Evolutionary conservation across 495 filamentous ascomycete genomes (phyloP).

Genomic region (Talaromyces stipitatus): DNA sequence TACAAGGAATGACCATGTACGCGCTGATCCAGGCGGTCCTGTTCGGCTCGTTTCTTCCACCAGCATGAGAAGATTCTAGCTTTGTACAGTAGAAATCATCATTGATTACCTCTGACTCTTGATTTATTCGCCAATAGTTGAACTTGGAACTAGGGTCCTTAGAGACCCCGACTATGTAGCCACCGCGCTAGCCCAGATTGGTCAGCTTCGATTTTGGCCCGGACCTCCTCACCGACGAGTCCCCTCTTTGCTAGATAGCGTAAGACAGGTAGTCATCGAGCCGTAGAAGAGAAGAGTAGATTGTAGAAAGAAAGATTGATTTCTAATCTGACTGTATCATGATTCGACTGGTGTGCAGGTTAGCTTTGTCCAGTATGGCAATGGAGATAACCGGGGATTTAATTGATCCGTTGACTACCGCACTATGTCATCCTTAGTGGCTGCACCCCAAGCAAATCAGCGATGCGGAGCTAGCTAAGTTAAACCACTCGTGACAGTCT

Average conservation of each 20-base stretch:
- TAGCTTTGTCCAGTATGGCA: neutral
- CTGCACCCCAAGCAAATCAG: neutral
- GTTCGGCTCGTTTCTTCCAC: slow-evolving; percentile 89
- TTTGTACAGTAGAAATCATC: neutral
- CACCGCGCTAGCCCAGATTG: slow-evolving; percentile 1
- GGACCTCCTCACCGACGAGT: neutral
- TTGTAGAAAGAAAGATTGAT: neutral
- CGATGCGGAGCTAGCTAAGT: neutral
- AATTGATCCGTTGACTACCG: neutral
- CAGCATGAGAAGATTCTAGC: slow-evolving; percentile 49
- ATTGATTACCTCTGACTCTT: neutral
- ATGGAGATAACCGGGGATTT: neutral
- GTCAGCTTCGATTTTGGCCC: neutral
- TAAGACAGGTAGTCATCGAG: neutral
- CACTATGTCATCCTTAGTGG: neutral
- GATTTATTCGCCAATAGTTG: neutral
- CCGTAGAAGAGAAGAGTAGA: neutral
- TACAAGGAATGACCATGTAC: slow-evolving; percentile 72
- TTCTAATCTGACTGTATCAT: neutral
- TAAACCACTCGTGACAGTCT: neutral
- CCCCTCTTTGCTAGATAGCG: neutral
- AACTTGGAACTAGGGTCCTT: neutral
- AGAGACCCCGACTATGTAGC: neutral
- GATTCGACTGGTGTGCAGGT: neutral
- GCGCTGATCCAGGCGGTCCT: slow-evolving; percentile 71